Base-by-base conservation (phyloP, 345 rosid genomes). In the Carallia brachiata region DNA sequence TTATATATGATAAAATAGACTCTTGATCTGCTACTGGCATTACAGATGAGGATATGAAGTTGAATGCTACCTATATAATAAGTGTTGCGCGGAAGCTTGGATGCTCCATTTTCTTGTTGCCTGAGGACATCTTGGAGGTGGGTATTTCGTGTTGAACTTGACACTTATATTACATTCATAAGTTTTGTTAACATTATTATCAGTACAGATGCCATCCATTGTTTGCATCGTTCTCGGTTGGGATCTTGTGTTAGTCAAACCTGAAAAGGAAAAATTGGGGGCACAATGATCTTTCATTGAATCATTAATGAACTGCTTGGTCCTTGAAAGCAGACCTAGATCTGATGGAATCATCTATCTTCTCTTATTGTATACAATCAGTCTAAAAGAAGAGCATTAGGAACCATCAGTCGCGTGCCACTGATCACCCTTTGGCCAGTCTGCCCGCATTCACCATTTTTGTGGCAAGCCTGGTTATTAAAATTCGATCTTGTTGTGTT, bases 61-160 rank as follows among this genome's bases (percentile, higher is more conserved):
- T 83, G 78, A 95, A 95, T 76, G 97, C 99, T 47, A 95, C 93
- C 36, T 95, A 95, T 73, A 95, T 88, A 36, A 95, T 95, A 73
- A 95, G 99, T 84, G 98, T 92, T 75, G 98, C 98, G 10, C 73
- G 98, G 44, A 95, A 95, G 87, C 97, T 95, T 34, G 99, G 99
- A 5, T 95, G 99, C 81, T 92, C 99, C 68, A 90, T 95, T 72
- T 95, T 95, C 89, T 81, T 95, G 86, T 82, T 95, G 73, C 99
- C 97, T 34, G 99, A 95, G 84, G 99, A 95, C 79, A 90, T 95
- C 63, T 78, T 95, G 48, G 98, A 92, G 99, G 99, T 94, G 70
- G 44, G 67, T 44, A 6, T 39, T 6, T 37, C 63, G 2, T 37
- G 53, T 17, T 30, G 55, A 69, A 52, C 23, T 54, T 60, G 4